Conservation (phyloP, 2,329 filamentous ascomycete species). For the Cryphonectria carpinicola region DNA sequence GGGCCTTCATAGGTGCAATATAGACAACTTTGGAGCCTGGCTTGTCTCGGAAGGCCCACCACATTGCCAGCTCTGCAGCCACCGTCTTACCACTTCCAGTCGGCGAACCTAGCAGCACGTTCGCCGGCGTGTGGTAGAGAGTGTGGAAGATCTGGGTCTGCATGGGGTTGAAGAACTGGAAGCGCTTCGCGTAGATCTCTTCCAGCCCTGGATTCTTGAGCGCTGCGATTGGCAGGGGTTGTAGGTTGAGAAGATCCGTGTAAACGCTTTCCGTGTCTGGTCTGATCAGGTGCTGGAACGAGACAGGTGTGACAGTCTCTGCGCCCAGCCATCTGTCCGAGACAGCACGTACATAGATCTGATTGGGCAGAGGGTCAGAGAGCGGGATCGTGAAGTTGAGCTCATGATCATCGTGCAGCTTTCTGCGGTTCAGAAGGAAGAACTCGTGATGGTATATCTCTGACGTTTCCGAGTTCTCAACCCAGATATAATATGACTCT, state of each 20-base stretch:
- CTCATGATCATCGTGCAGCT: constrained; percentile 95
- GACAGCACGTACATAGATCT: constrained; percentile 93
- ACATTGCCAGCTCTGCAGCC: constrained; percentile 95
- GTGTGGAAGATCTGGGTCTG: constrained; percentile 98
- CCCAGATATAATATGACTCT: constrained; percentile 98
- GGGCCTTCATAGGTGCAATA: constrained; percentile 98
- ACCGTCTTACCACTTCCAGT: constrained; percentile 98
- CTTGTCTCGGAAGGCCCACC: constrained; percentile 96
- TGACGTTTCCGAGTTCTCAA: constrained; percentile 95
- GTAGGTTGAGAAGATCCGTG: constrained; percentile 88
- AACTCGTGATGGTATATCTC: constrained; percentile 98
- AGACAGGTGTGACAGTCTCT: constrained; percentile 92
- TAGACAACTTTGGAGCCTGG: constrained; percentile 98
- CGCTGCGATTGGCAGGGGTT: constrained; percentile 84
- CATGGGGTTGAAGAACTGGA: constrained; percentile 99
- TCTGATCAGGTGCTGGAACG: constrained; percentile 96
- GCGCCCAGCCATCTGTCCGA: constrained; percentile 97
- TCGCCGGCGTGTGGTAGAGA: constrained; percentile 87
- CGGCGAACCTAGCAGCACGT: constrained; percentile 92
- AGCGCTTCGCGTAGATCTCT: constrained; percentile 84
- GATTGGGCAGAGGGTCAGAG: constrained; percentile 87
- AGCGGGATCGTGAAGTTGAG: constrained; percentile 97
- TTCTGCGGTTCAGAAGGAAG: constrained; percentile 88
- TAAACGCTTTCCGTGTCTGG: constrained; percentile 98
- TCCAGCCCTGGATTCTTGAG: constrained; percentile 87